Conservation (phyloP, 768 basidiomycete genomes). For the Leucosporidium yakuticum region DNA sequence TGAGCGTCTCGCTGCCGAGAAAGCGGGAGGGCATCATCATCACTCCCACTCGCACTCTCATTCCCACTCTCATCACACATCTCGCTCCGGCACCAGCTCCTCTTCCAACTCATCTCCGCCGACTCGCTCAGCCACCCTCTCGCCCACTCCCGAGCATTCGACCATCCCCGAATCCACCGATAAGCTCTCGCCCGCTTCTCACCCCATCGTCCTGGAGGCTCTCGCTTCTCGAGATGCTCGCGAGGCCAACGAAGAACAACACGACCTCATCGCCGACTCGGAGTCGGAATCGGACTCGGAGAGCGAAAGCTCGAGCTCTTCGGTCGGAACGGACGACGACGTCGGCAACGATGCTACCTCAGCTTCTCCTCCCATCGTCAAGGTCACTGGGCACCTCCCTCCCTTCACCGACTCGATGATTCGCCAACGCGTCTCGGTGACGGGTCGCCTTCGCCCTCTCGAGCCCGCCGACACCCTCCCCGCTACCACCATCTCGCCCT, state of each 20-base stretch:
- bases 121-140: conserved; percentile 7
- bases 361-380: background rate
- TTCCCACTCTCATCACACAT: too few relatives aligned
- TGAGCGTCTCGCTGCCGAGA: background rate
- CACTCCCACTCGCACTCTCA: too few relatives aligned
- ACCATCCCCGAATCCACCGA: background rate
- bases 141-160: background rate
- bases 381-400: conserved; percentile 24
- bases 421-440: conserved; percentile 77
- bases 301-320: background rate
- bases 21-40: too few relatives aligned
- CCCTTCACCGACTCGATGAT: conserved; percentile 60
- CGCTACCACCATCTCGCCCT: conserved; percentile 59
- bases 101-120: background rate
- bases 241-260: conserved; percentile 1
- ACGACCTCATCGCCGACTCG: background rate
- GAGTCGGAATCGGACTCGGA: background rate
- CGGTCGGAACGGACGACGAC: background rate
- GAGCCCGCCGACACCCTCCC: conserved; percentile 63
- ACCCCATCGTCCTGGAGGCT: background rate
- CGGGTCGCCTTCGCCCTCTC: conserved; percentile 69
- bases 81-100: too few relatives aligned
- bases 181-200: background rate
- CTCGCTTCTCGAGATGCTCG: background rate
- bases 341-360: background rate